Percentiles rank a stretch among this genome's conserved stretches.
These are phyloP conservation scores for Yamadazyma oceani DNA, from an alignment of 1,139 yeast genomes.

Conservation along the genomic window DNA sequence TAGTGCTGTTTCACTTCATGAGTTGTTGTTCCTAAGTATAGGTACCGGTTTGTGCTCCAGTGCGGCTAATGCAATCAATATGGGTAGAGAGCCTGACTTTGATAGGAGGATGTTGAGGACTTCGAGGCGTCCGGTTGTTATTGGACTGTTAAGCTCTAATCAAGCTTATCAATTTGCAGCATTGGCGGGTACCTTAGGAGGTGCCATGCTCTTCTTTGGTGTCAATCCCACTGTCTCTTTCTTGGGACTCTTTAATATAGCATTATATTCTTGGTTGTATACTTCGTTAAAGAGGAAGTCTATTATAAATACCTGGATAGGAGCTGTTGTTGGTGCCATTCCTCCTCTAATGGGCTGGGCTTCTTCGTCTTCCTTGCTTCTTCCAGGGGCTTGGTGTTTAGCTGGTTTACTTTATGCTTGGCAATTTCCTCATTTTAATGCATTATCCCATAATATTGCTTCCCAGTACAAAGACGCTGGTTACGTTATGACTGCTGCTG, in stretches of 20 bases:
- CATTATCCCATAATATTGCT: conserved; percentile 84
- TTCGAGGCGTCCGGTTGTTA: conserved; percentile 83
- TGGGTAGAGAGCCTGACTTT: conserved; percentile 93
- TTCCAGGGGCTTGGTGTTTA: conserved; percentile 94
- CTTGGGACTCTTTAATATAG: conserved; percentile 76
- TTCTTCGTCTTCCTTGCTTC: conserved; percentile 75
- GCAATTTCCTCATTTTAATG: conserved; percentile 98
- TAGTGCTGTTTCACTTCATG: conserved; percentile 65
- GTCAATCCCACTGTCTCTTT: conserved; percentile 84
- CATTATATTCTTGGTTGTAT: conserved; percentile 83
- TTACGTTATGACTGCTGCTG: conserved; percentile 94
- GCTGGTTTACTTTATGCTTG: conserved; percentile 92
- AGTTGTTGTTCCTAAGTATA: conserved; percentile 67
- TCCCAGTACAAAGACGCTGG: conserved; percentile 91
- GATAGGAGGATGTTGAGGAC: conserved; percentile 91
- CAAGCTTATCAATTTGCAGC: conserved; percentile 86
- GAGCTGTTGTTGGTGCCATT: conserved; percentile 96
- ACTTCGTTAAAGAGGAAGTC: conserved; percentile 86
- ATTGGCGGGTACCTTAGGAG: conserved; percentile 69
- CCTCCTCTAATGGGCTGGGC: conserved; percentile 99
- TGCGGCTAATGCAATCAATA: conserved; percentile 93
- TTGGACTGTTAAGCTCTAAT: conserved; percentile 70
- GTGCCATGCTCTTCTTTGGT: conserved; percentile 66
- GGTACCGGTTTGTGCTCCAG: conserved; percentile 92
- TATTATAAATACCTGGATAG: conserved; percentile 95